These are phyloP conservation scores for Bipolaris cookei DNA, from an alignment of 2,329 filamentous ascomycete genomes.

Conservation along the genomic window DNA sequence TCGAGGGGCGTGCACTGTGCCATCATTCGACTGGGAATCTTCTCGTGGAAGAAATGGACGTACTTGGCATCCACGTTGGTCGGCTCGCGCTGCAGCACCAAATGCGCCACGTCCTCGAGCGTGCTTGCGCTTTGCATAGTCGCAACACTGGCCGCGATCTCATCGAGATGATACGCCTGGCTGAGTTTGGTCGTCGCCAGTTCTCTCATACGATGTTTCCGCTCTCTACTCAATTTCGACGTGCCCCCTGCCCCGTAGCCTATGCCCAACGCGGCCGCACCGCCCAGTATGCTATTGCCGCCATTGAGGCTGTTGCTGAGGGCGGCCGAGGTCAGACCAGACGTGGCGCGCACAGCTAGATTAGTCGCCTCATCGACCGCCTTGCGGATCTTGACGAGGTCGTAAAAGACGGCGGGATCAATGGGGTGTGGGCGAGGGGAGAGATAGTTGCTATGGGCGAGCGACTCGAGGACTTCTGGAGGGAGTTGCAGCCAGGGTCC, in stretches of 20 bases:
- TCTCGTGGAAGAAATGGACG: constrained; percentile 92
- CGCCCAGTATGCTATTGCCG: constrained; percentile 58
- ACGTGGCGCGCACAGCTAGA: constrained; percentile 77
- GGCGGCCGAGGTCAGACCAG: constrained; percentile 70
- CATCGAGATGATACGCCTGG: constrained; percentile 79
- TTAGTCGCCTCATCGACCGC: constrained; percentile 81
- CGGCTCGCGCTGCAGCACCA: constrained; percentile 74
- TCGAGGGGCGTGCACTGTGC: constrained; percentile 73
- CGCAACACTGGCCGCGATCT: constrained; percentile 81
- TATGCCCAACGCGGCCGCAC: constrained; percentile 62
- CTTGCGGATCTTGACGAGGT: constrained; percentile 80
- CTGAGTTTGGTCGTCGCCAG: constrained; percentile 79
- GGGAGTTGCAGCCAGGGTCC: constrained; percentile 84
- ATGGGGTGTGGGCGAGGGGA: constrained; percentile 77
- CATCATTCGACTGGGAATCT: constrained; percentile 77
- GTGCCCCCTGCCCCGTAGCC: constrained; percentile 62
- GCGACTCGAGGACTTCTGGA: constrained; percentile 76
- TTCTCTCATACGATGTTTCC: constrained; percentile 79
- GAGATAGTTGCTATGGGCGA: constrained; percentile 81
- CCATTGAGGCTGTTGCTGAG: constrained; percentile 63
- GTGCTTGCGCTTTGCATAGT: constrained; percentile 82
- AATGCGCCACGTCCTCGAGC: constrained; percentile 75
- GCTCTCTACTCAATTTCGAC: constrained; percentile 74
- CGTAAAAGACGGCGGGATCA: constrained; percentile 81
- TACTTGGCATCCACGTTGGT: constrained; percentile 77